Evolutionary conservation across 768 basidiomycete genomes (phyloP), one percentile per base, ranked within the genome.

Genomic region (Lentinula raphanica): DNA sequence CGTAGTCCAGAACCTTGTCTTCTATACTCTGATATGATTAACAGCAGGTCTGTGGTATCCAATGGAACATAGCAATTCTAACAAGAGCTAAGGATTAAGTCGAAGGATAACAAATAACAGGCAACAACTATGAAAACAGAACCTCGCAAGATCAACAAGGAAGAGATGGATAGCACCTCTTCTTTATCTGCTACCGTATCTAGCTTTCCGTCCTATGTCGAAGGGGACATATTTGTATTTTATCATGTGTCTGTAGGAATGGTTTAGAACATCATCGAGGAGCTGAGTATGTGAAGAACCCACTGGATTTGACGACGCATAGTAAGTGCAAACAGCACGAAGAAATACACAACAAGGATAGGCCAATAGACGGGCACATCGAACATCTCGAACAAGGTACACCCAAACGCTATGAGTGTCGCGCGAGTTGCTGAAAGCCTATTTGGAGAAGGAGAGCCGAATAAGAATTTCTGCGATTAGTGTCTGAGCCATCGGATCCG

Each of bases 351-450:
- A 65, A 98, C 86, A 56, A 99, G 84, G 72, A 99, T 98, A 7
- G 97, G 97, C 95, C 97, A 98, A 76, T 97, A 98, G 23, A 98
- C 97, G 6, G 97, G 96, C 21, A 99, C 90, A 69, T 98, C 95
- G 64, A 97, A 96, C 35, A 88, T 75, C 46, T 88, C 80, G 25
- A 92, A 95, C 57, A 88, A 75, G 2, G 97, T 92, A 70, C 88
- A 88, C 55, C 87, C 72, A 40, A 96, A 66, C 4, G 94, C 88
- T 54, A 99, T 68, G 21, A 90, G n/a, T 25, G 91, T 88, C 11
- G 96, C 94, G 46, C 91, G 87, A 5, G 94, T 98, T 1, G 93
- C 79, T 4, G 93, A 92, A 44, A 98, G 80, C 96, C 95, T 94
- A 63, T 7, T 50, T 28, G 3, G 46, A 64, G 53, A 31, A 29